Evolutionary conservation across 179 eudicot genomes (phyloP), one percentile per base, ranked within the genome.

Genomic region (Silene vulgaris): DNA sequence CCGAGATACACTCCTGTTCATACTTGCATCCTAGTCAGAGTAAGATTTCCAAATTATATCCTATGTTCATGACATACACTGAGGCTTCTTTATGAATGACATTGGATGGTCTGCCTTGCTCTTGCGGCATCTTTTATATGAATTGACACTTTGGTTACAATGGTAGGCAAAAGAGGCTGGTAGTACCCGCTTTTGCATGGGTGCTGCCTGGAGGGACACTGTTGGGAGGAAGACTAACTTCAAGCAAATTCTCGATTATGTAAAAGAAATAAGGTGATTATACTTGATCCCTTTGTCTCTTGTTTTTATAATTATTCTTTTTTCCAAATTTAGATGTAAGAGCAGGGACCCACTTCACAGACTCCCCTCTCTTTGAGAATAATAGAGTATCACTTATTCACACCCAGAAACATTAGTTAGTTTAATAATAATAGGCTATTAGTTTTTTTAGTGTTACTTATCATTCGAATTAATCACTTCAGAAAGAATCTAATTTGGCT

Each of bases 181-280:
- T 57, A 95, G 97, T 75, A 95, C 99, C 61, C 90, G 97, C 60
- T 95, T 92, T 75, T 95, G 99, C 82, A 95, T 95, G 97, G 99
- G 99, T 82, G 99, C 97, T 82, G 99, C 99, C 50, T 95, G 99
- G 99, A 90, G 99, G 84, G 99, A 95, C 79, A 93, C 97, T 2
- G 74, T 89, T 37, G 99, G 99, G 75, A 87, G 99, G 86, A 95
- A 95, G 82, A 95, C 99, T 67, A 95, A 93, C 83, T 92, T 95
- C 88, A 95, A 89, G 52, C 91, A 92, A 65, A 93, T 95, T 82
- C 92, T 95, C 74, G 99, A 88, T 35, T 92, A 92, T 85, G 99
- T 95, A 56, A 95, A 95, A 84, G 97, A 95, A 81, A 92, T 95
- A 83, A 92, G 97, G 99, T 95, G 85, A 77, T 50, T 14, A 57